phyloP scores from a whole-genome alignment of 2,329 filamentous ascomycete species.

The Colletotrichum cereale region DNA sequence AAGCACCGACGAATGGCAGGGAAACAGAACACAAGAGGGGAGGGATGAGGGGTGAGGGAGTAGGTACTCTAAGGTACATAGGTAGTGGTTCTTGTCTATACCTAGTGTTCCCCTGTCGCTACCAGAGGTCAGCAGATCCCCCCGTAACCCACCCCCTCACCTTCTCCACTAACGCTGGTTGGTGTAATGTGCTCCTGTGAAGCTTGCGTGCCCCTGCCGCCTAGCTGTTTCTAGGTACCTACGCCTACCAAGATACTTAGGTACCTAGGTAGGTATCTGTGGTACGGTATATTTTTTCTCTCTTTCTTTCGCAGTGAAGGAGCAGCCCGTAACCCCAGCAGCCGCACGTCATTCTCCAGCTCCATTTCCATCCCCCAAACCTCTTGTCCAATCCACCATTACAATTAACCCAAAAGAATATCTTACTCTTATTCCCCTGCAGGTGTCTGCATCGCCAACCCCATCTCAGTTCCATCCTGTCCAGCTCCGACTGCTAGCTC shows the following conservation, averaged over 20 bases:
- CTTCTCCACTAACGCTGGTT: background rate
- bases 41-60: background rate
- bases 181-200: background rate
- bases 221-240: background rate
- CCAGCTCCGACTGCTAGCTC: background rate
- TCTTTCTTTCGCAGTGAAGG: background rate
- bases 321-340: slow-evolving; percentile 32
- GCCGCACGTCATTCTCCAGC: slow-evolving; percentile 36
- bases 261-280: background rate
- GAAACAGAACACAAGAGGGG: background rate
- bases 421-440: background rate
- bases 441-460: slow-evolving; percentile 3
- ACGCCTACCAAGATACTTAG: background rate
- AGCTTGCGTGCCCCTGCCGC: background rate
- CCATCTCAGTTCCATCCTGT: background rate
- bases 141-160: slow-evolving; percentile 18
- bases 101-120: background rate
- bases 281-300: background rate
- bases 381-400: background rate
- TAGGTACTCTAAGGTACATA: no score
- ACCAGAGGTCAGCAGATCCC: slow-evolving; percentile 10
- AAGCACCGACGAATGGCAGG: background rate
- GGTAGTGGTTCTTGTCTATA: no score
- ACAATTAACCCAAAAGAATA: slow-evolving; percentile 3
- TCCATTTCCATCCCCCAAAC: slow-evolving; percentile 1